Evolutionary conservation across 352 stramenopile species (phyloP), one percentile per base, ranked within the genome.

Genomic region (Thalassiosira exigua): DNA sequence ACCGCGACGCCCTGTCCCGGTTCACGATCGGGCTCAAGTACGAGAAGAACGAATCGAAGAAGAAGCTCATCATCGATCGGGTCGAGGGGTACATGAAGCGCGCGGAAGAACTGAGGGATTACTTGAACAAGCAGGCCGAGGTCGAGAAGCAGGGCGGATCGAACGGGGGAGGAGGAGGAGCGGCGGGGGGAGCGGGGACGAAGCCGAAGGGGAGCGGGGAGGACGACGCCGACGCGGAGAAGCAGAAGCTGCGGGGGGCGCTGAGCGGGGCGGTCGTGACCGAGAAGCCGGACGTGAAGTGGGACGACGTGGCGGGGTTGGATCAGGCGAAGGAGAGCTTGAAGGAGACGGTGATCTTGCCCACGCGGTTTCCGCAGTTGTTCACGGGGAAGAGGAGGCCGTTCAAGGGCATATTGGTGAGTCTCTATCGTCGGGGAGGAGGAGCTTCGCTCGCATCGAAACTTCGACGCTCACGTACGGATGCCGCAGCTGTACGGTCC

Each of bases 401-500:
- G 0, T 97, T 96, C 91, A 96, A 97, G 79, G 96, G 97, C 2
- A 99, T 99, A 78, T 82, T 99, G 57, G 83, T 99, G 0, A 99
- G 96, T 26, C 14, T 33, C n/a, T n/a, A n/a, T n/a, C n/a, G n/a
- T n/a, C n/a, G n/a, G n/a, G n/a, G n/a, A n/a, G n/a, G n/a, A n/a
- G n/a, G n/a, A 48, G n/a, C 39, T 48, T n/a, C n/a, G 39, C 39
- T 48, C 39, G n/a, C n/a, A n/a, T n/a, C n/a, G n/a, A n/a, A n/a
- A n/a, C n/a, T n/a, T n/a, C n/a, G n/a, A n/a, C n/a, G n/a, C n/a
- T n/a, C n/a, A n/a, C n/a, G n/a, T n/a, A n/a, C n/a, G n/a, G n/a
- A n/a, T n/a, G n/a, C n/a, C 7, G 7, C 36, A 44, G 36, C 36
- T 44, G 36, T 44, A 44, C 36, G 36, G 36, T 44, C 36, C 58